Evolutionary conservation across 2,329 filamentous ascomycete genomes (phyloP).

Genomic region (Niveomyces coronatus): DNA sequence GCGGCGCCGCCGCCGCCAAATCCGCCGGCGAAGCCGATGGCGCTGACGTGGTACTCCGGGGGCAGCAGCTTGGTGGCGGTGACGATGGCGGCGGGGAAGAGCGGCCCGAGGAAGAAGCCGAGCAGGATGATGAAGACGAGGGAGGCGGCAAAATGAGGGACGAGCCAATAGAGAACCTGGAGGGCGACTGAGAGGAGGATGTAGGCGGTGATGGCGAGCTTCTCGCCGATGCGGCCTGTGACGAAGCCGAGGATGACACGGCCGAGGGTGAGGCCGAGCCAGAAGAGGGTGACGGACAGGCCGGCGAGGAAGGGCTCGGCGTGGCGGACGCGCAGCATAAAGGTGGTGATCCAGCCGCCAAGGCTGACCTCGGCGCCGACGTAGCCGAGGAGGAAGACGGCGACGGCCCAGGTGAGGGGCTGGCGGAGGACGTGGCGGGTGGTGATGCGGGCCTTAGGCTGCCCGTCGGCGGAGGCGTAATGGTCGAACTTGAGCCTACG

Average conservation of each 20-base stretch:
- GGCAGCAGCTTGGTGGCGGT: constrained; percentile 66
- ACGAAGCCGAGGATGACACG: constrained; percentile 65
- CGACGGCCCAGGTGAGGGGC: constrained; percentile 59
- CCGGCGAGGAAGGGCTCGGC: constrained; percentile 62
- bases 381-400: constrained; percentile 67
- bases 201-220: constrained; percentile 52
- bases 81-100: constrained; percentile 68
- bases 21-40: constrained; percentile 70
- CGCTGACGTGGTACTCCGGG: constrained; percentile 62
- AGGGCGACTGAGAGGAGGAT: constrained; percentile 52
- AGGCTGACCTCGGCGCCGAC: constrained; percentile 69
- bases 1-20: constrained; percentile 67
- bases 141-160: constrained; percentile 65
- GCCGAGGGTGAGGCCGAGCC: constrained; percentile 71
- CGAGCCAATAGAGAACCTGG: constrained; percentile 70
- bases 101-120: constrained; percentile 70
- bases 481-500: constrained; percentile 19
- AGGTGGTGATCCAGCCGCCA: constrained; percentile 71
- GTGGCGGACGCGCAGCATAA: constrained; percentile 71
- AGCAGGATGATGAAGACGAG: constrained; percentile 61
- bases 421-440: constrained; percentile 33
- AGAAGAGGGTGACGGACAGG: constrained; percentile 70
- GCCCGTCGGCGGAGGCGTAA: too few relatives aligned
- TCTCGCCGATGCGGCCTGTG: constrained; percentile 65
- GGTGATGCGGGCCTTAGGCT: constrained; percentile 32